Evolutionary conservation across 208 protist species (phyloP).

Genomic region (Leishmania guyanensis): DNA sequence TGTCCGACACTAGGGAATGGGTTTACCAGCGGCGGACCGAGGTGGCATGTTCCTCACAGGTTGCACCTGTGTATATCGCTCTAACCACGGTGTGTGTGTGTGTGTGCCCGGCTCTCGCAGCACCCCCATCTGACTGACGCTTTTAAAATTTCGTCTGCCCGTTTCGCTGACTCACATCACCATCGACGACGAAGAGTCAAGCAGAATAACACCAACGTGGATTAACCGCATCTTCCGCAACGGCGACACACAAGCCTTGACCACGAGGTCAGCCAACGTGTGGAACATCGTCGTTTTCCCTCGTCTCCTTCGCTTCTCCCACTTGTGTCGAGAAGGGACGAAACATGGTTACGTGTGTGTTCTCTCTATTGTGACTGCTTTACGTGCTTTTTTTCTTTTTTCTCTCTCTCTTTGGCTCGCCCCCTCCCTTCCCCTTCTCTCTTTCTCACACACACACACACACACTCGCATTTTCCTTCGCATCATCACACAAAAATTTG

Average conservation of each 20-base stretch:
- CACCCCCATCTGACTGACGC: too few relatives aligned
- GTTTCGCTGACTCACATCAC: too few relatives aligned
- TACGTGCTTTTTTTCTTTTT: background rate
- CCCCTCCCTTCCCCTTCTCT: background rate
- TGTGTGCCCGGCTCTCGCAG: too few relatives aligned
- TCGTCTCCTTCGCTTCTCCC: slow-evolving; percentile 19
- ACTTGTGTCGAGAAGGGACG: slow-evolving; percentile 1
- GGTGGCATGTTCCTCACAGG: background rate
- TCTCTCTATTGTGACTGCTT: background rate
- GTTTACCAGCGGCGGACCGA: background rate
- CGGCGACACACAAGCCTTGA: background rate
- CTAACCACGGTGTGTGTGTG: background rate
- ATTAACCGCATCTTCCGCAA: background rate
- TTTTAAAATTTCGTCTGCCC: too few relatives aligned
- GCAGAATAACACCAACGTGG: background rate
- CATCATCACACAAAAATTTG: background rate
- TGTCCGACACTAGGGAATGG: background rate
- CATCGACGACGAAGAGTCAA: too few relatives aligned
- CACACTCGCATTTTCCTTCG: background rate
- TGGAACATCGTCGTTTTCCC: slow-evolving; percentile 7
- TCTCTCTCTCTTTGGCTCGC: background rate
- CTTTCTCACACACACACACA: background rate
- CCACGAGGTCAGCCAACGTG: background rate
- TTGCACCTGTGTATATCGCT: background rate
- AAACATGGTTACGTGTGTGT: background rate